phyloP scores from a whole-genome alignment of 495 filamentous ascomycete genomes.

The Xylaria curta region DNA sequence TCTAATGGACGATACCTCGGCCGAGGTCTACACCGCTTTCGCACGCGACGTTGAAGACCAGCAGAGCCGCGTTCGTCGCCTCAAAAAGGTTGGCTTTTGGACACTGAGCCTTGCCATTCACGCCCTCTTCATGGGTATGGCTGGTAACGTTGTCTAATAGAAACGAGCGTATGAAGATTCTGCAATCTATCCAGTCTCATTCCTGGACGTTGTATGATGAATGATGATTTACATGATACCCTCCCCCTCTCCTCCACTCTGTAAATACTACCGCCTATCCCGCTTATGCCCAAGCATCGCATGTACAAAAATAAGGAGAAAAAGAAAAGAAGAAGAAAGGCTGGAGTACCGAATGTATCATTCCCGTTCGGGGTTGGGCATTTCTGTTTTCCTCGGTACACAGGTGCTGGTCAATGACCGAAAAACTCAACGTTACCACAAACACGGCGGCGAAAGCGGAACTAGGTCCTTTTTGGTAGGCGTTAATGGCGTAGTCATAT shows the following conservation, averaged over 20 bases:
- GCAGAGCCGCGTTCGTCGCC: constrained; percentile 79
- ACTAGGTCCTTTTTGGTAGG: constrained; percentile 9
- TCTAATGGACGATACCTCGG: constrained; percentile 93
- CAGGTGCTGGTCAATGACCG: background rate
- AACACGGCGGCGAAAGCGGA: constrained; percentile 2
- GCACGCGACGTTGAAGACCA: constrained; percentile 86
- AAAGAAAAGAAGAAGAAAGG: background rate
- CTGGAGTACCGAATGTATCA: background rate
- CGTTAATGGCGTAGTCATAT: constrained; percentile 17
- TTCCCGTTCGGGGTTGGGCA: background rate
- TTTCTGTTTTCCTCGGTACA: constrained; percentile 2
- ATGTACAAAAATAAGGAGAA: constrained; percentile 9
- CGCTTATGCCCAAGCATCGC: background rate
- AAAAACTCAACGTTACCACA: constrained; percentile 1
- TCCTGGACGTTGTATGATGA: background rate
- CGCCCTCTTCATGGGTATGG: constrained; percentile 94
- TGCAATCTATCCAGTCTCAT: background rate
- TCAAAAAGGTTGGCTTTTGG: constrained; percentile 98
- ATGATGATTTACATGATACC: constrained; percentile 18
- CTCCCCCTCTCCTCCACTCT: background rate
- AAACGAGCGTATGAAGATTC: background rate
- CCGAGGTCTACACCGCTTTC: constrained; percentile 93
- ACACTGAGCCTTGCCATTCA: constrained; percentile 88
- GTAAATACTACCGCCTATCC: constrained; percentile 13
- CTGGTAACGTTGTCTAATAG: constrained; percentile 70